Base-by-base conservation (phyloP, 176 grass and related monocot genomes). In the Eremochloa ophiuroides region DNA sequence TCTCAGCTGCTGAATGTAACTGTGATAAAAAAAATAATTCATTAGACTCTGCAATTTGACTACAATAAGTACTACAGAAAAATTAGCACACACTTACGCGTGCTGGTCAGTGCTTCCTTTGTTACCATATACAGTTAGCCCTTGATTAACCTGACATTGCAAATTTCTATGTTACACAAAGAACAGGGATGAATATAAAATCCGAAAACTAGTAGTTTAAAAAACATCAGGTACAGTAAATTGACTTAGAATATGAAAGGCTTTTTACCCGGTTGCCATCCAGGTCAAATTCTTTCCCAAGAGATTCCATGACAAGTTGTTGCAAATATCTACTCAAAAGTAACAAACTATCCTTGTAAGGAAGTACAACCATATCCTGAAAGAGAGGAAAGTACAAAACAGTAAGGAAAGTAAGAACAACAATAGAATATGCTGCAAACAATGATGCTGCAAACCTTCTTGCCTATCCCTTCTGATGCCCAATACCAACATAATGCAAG, bases 81-180 rank as follows among this genome's bases (percentile, higher is more conserved):
- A 62, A 31, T 4, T 3, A 55, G 70, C 27, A 76, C 12, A 74
- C 61, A 85, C 93, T 87, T 79, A 99, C 97, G 97, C 97, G 48
- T 99, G 97, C 62, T 99, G 97, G 75, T 99, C 97, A 26, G 97
- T 99, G 87, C 97, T 99, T 89, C 97, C 97, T 92, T 99, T 99
- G 79, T 99, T 96, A 85, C 97, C 97, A 88, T 99, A 99, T 7
- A 99, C 91, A 58, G 88, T 83, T 75, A 99, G 72, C 31, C 97
- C 97, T 94, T 99, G 97, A 96, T 99, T 99, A 78, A 99, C 97
- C 97, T 99, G 86, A n/a, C 67, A 55, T 61, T 31, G 38, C 17
- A 82, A 63, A 2, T 33, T 68, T 86, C 15, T 62, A 50, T 48
- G 26, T 25, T 51, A 82, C 74, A 66, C 34, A 67, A 82, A 74